phyloP scores from a whole-genome alignment of 2,329 filamentous ascomycete genomes.

The Hansfordia pulvinata region DNA sequence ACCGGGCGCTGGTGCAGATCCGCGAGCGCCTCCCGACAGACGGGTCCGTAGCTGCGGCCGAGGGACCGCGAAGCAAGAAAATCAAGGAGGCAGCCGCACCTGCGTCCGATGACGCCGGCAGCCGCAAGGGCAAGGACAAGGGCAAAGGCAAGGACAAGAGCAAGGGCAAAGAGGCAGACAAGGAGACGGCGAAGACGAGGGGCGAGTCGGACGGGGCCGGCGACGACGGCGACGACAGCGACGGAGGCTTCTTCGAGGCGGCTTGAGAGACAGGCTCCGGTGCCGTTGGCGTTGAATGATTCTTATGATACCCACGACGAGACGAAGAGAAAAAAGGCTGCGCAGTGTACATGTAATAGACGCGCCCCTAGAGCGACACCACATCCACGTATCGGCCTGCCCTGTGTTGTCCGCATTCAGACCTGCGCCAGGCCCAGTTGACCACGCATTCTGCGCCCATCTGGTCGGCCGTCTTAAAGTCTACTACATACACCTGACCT shows the following conservation, averaged over 20 bases:
- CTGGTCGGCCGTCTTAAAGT: too few species aligned
- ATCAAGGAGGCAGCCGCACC: conserved; percentile 1
- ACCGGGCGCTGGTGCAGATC: conserved; percentile 11
- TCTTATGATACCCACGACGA: too few species aligned
- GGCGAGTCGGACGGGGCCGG: conserved; percentile 15
- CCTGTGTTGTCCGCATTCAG: too few species aligned
- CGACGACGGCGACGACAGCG: conserved; percentile 31
- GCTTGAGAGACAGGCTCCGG: too few species aligned
- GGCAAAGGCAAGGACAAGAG: conserved; percentile 8
- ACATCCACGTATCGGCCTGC: too few species aligned
- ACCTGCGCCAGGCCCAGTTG: too few species aligned
- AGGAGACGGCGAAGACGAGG: conserved; percentile 21
- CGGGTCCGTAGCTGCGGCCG: conserved; percentile 4
- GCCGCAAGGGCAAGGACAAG: conserved; percentile 3
- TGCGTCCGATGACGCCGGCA: conserved; percentile 4
- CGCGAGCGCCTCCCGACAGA: conserved; percentile 12
- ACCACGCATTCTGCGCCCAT: too few species aligned
- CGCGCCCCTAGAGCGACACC: too few species aligned
- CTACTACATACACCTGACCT: too few species aligned
- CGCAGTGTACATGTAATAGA: too few species aligned
- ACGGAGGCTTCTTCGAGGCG: conserved; percentile 47
- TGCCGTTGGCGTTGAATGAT: too few species aligned
- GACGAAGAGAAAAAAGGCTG: too few species aligned
- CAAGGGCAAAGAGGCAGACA: conserved; percentile 11
- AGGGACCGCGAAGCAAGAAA: conserved; percentile 4